Evolutionary conservation across 306 rosid species (phyloP).

Genomic region (Lupinus albus): DNA sequence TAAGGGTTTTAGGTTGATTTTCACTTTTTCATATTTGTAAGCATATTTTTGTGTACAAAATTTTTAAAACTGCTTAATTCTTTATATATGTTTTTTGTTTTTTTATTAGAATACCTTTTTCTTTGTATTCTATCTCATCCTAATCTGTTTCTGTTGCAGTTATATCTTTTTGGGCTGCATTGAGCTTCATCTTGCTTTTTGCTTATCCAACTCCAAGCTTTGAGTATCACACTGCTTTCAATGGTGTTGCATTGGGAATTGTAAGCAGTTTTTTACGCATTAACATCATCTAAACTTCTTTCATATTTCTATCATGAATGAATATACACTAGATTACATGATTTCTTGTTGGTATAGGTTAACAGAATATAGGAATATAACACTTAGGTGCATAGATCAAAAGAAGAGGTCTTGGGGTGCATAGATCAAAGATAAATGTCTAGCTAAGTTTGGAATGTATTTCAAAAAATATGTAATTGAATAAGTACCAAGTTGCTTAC

Average conservation of each 20-base stretch:
- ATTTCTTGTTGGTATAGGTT: conserved; percentile 25
- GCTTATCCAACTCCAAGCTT: conserved; percentile 99
- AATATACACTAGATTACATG: conserved; percentile 6
- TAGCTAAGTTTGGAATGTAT: conserved; percentile 10
- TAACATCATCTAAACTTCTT: conserved; percentile 28
- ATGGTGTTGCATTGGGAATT: conserved; percentile 93
- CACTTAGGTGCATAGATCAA: conserved; percentile 19
- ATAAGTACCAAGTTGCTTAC: no score
- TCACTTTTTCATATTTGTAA: conserved; percentile 4
- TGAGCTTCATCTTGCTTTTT: conserved; percentile 87
- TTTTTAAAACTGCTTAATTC: not conserved
- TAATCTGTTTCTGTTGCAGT: conserved; percentile 60
- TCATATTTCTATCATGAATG: conserved; percentile 22
- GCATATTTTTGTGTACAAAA: conserved; percentile 8
- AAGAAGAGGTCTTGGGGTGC: conserved; percentile 18
- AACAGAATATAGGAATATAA: conserved; percentile 14
- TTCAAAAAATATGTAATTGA: no score
- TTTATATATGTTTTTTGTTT: not conserved
- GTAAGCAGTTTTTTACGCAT: conserved; percentile 60
- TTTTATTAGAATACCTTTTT: conserved; percentile 3
- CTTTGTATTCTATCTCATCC: conserved; percentile 28
- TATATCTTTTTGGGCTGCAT: conserved; percentile 70
- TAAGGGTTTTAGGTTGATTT: conserved; percentile 10
- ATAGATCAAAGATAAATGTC: not conserved
- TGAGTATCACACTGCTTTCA: conserved; percentile 90